phyloP scores from a whole-genome alignment of 2,329 filamentous ascomycete genomes.

The Remersonia thermophila region DNA sequence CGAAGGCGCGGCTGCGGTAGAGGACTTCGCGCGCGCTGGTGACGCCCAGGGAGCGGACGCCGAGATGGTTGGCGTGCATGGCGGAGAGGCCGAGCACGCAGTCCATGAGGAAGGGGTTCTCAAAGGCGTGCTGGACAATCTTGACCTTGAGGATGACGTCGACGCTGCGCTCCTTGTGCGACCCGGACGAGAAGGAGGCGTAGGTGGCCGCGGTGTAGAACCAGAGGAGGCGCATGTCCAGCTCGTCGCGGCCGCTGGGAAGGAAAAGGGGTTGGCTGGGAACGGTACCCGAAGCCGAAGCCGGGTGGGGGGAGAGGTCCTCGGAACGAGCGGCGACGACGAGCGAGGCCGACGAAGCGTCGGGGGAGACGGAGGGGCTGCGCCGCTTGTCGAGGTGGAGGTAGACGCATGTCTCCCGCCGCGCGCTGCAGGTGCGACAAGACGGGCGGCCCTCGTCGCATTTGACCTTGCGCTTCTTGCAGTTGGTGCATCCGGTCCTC shows the following conservation, averaged over 20 bases:
- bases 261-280: slow-evolving; percentile 26
- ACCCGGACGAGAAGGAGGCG: slow-evolving; percentile 32
- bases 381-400: not conserved
- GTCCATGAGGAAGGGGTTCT: slow-evolving; percentile 42
- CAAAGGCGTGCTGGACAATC: slow-evolving; percentile 38
- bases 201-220: slow-evolving; percentile 39
- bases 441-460: slow-evolving; percentile 39
- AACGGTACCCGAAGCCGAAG: not conserved
- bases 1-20: slow-evolving; percentile 38
- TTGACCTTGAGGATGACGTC: slow-evolving; percentile 33
- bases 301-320: not conserved
- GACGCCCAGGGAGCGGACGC: slow-evolving; percentile 18
- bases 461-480: slow-evolving; percentile 41
- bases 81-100: slow-evolving; percentile 39
- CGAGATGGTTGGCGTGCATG: slow-evolving; percentile 33
- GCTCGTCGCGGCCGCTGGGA: slow-evolving; percentile 23
- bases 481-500: slow-evolving; percentile 39
- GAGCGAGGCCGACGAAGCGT: slow-evolving; percentile 12
- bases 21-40: slow-evolving; percentile 26
- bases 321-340: too few relatives aligned
- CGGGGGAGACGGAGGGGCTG: not conserved
- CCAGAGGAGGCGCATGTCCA: slow-evolving; percentile 44
- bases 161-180: slow-evolving; percentile 23
- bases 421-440: slow-evolving; percentile 37
- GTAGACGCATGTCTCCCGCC: slow-evolving; percentile 38